phyloP scores from a whole-genome alignment of 441 rosid species.

The Breynia disticha region DNA sequence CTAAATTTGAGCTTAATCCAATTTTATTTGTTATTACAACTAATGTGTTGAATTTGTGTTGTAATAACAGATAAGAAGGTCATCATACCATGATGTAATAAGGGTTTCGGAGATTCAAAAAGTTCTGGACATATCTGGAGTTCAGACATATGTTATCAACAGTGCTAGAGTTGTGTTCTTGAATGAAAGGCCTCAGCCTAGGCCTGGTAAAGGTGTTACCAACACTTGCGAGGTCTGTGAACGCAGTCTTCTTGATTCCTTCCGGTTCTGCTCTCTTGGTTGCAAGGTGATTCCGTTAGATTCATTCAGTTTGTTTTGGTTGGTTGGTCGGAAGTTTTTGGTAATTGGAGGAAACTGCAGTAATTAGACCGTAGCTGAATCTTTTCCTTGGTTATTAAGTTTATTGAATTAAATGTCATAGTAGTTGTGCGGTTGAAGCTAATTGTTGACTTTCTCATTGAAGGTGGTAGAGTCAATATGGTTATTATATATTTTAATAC shows the following conservation, averaged over 20 bases:
- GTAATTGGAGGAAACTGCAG: too few species aligned
- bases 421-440: too few species aligned
- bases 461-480: too few species aligned
- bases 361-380: too few species aligned
- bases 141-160: conserved; percentile 80
- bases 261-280: conserved; percentile 82
- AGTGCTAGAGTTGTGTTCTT: conserved; percentile 82
- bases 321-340: too few species aligned
- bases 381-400: too few species aligned
- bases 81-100: conserved; percentile 84
- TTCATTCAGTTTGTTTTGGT: not conserved
- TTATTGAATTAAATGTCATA: too few species aligned
- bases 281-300: conserved; percentile 54
- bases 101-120: conserved; percentile 74
- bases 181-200: conserved; percentile 73
- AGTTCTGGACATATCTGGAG: conserved; percentile 60
- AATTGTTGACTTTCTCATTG: too few species aligned
- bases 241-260: conserved; percentile 79
- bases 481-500: too few species aligned
- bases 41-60: too few species aligned
- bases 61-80: conserved; percentile 62
- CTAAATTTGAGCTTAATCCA: too few species aligned
- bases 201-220: conserved; percentile 87
- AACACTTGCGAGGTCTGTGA: conserved; percentile 73
- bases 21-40: not conserved